phyloP scores from a whole-genome alignment of 192 early-diverging fungal species.

The Coemansia sp. region DNA sequence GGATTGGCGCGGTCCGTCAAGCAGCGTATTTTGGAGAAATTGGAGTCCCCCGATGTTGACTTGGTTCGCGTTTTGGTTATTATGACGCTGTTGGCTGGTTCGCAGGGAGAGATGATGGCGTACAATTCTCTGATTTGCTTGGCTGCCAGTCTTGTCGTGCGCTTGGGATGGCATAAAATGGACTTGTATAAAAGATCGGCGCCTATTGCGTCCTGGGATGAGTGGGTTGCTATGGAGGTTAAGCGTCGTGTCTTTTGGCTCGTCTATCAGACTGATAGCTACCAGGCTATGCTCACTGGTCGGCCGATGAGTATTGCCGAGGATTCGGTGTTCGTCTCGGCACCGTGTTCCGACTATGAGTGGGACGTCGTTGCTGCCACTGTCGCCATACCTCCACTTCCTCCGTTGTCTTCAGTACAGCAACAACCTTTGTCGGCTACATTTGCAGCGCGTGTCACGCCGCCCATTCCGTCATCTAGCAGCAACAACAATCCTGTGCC shows the following conservation, averaged over 20 bases:
- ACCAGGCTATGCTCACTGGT: slow-evolving; percentile 56
- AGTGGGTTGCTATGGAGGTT: slow-evolving; percentile 45
- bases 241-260: slow-evolving; percentile 54
- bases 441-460: not conserved
- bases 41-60: slow-evolving; percentile 41
- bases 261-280: slow-evolving; percentile 57
- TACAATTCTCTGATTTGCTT: slow-evolving; percentile 58
- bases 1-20: slow-evolving; percentile 49
- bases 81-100: slow-evolving; percentile 50
- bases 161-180: slow-evolving; percentile 48
- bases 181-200: slow-evolving; percentile 44
- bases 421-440: not conserved
- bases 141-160: slow-evolving; percentile 49
- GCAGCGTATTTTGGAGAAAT: slow-evolving; percentile 31
- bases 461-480: not conserved
- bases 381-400: not conserved
- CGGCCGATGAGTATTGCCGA: slow-evolving; percentile 49
- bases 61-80: slow-evolving; percentile 38
- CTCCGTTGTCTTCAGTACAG: no score
- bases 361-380: slow-evolving; percentile 37
- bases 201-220: slow-evolving; percentile 33
- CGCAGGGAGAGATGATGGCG: slow-evolving; percentile 48
- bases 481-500: not conserved
- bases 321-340: slow-evolving; percentile 47
- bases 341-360: slow-evolving; percentile 56